These are phyloP conservation scores for Hyparrhenia diplandra DNA, from an alignment of 176 grass and related monocot genomes.

Conservation along the genomic window DNA sequence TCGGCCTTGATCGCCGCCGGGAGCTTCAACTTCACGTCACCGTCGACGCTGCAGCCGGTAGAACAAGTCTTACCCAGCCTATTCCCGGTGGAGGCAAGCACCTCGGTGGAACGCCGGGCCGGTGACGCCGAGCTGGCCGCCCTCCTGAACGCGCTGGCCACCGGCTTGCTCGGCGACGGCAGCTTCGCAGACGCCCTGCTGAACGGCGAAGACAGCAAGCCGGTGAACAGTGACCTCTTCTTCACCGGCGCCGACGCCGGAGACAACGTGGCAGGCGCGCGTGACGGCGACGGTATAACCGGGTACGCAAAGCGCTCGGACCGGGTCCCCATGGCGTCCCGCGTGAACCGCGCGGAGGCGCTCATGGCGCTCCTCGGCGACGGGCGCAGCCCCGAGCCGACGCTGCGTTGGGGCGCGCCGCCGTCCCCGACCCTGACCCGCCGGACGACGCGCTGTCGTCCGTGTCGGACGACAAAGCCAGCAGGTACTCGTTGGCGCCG, in stretches of 20 bases:
- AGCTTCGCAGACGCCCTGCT: neutral
- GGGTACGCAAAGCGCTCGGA: slow-evolving; percentile 3
- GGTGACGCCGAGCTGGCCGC: slow-evolving; percentile 29
- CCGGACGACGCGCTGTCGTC: slow-evolving; percentile 56
- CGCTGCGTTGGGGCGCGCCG: neutral
- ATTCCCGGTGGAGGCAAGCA: neutral
- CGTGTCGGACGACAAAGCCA: slow-evolving; percentile 39
- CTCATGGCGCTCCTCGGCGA: slow-evolving; percentile 5
- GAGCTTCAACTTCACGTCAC: slow-evolving; percentile 31
- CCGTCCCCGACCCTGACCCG: slow-evolving; percentile 20
- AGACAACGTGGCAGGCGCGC: neutral
- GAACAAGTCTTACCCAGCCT: neutral
- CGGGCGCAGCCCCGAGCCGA: neutral
- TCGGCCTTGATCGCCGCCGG: slow-evolving; percentile 33
- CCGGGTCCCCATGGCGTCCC: slow-evolving; percentile 15
- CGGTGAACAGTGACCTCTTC: slow-evolving; percentile 10
- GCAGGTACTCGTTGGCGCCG: slow-evolving; percentile 16
- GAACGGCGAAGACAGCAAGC: slow-evolving; percentile 22
- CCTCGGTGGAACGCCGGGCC: slow-evolving; percentile 4
- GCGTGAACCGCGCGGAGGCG: slow-evolving; percentile 11
- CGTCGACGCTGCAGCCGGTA: neutral
- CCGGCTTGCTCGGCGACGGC: neutral
- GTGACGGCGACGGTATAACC: slow-evolving; percentile 10
- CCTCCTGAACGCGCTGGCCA: too few relatives aligned
- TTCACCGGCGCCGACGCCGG: neutral